Base-by-base conservation (phyloP, 2,329 filamentous ascomycete species). In the Drechslerella stenobrocha region DNA sequence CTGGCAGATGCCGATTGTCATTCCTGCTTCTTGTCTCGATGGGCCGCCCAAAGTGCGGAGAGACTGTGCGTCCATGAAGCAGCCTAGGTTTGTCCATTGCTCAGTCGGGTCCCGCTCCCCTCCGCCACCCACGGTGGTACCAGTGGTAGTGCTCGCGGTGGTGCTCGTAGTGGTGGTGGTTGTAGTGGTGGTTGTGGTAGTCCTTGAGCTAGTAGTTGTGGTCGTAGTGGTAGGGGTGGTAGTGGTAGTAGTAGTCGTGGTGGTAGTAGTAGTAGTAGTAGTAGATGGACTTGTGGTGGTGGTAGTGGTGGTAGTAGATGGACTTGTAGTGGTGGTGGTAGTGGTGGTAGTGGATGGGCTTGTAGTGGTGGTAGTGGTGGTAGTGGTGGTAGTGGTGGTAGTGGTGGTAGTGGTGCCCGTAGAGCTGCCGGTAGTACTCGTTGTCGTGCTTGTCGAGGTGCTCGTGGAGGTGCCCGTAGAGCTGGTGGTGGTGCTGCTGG, bases 1-100 rank as follows among this genome's bases (percentile, higher is more conserved):
- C 20, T 55, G 48, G 23, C 63, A 67, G 22, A n/a, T 51, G 35
- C 60, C 63, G 5, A 67, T 46, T 9, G 48, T 55, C 44, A 67
- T 55, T n/a, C n/a, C n/a, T n/a, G n/a, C n/a, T n/a, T n/a, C n/a
- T n/a, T n/a, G n/a, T n/a, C n/a, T n/a, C n/a, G n/a, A n/a, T n/a
- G n/a, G n/a, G n/a, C n/a, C n/a, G n/a, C n/a, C n/a, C n/a, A n/a
- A n/a, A n/a, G n/a, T n/a, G n/a, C n/a, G n/a, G n/a, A n/a, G n/a
- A n/a, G n/a, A n/a, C n/a, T n/a, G n/a, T n/a, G n/a, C n/a, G n/a
- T n/a, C n/a, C n/a, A n/a, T n/a, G n/a, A n/a, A n/a, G n/a, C n/a
- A n/a, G 2, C 50, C 22, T 15, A 45, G 6, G 8, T 52, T 66
- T 8, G 53, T 50, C 8, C 37, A 58, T 22, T n/a, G n/a, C n/a